These are phyloP conservation scores for Cantharellus anzutake DNA, from an alignment of 768 basidiomycete species.

Conservation along the genomic window DNA sequence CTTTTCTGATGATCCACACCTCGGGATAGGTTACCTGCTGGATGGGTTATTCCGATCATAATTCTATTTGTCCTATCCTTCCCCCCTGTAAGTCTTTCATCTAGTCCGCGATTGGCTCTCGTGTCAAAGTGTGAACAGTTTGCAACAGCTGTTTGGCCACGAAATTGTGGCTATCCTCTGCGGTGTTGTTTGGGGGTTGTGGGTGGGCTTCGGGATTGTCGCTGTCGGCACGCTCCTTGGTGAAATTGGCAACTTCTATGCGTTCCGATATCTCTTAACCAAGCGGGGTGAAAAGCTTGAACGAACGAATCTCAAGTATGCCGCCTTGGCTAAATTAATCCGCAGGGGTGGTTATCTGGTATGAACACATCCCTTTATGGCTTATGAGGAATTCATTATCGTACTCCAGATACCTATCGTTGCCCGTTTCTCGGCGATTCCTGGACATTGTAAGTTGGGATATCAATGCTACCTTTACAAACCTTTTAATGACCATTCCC, in stretches of 20 bases:
- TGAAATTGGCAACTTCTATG: constrained; percentile 42
- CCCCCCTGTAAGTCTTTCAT: constrained; percentile 38
- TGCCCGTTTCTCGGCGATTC: constrained; percentile 63
- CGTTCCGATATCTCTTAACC: constrained; percentile 66
- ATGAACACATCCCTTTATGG: constrained; percentile 4
- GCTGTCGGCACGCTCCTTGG: constrained; percentile 67
- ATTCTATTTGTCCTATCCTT: constrained; percentile 73
- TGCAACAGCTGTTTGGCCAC: constrained; percentile 60
- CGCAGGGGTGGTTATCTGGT: constrained; percentile 71
- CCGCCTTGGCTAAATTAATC: constrained; percentile 36
- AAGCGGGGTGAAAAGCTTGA: constrained; percentile 61
- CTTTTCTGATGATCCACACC: neutral
- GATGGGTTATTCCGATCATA: constrained; percentile 64
- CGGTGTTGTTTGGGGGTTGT: constrained; percentile 40
- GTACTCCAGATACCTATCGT: constrained; percentile 38
- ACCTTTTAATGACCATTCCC: neutral
- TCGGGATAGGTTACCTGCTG: constrained; percentile 19
- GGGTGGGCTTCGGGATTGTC: constrained; percentile 75
- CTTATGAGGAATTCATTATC: neutral
- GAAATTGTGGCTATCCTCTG: constrained; percentile 80
- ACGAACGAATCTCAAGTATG: constrained; percentile 27
- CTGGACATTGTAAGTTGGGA: constrained; percentile 49
- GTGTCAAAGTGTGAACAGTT: neutral
- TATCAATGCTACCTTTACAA: neutral
- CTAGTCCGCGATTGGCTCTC: neutral